Evolutionary conservation across 331 rosid species (phyloP), one percentile per base, ranked within the genome.

Genomic region (Spiraea crenata): DNA sequence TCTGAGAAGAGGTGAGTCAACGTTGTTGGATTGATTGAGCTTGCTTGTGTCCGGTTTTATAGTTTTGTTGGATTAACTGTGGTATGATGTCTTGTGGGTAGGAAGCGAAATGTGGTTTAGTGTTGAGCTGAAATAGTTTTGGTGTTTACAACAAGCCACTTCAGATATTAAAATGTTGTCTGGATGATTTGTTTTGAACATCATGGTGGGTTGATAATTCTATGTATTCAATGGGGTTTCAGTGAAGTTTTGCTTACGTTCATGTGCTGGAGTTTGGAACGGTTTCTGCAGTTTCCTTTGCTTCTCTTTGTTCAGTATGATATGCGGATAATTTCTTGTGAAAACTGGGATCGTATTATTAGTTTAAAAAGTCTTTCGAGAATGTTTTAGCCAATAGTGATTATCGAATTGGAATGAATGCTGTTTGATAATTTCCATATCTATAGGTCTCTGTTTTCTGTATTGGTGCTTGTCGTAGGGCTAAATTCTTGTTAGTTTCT

Each of bases 1-100:
- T 85, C 88, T 71, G 47, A 5, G 14, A 52, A 70, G 71, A 56
- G 86, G 88, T 85, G 73, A 60, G 90, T 77, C 80, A 58, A 49
- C 56, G 40, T 25, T 52, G 34, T 50, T 15, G 14, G 51, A 4
- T 50, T 57, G 59, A 40, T 37, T 46, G 7, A 40, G 65, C 56
- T 61, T 40, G 44, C n/a, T 67, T 40, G 25, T 19, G 8, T 55
- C 42, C 19, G 19, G 20, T 19, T 51, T 63, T 3, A 48, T 42
- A 41, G 67, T 54, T 69, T 25, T 65, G 20, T 46, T 46, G 63
- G 15, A 45, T 45, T 41, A 40, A 63, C 69, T 20, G 69, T 42
- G 69, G 69, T 12, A 20, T 42, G 41, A 76, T 47, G 51, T 57
- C 44, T 19, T 41, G 35, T 62, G 50, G 52, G 9, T 25, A 12